Evolutionary conservation across 768 basidiomycete genomes (phyloP), one percentile per base, ranked within the genome.

Genomic region (Mycena venus): DNA sequence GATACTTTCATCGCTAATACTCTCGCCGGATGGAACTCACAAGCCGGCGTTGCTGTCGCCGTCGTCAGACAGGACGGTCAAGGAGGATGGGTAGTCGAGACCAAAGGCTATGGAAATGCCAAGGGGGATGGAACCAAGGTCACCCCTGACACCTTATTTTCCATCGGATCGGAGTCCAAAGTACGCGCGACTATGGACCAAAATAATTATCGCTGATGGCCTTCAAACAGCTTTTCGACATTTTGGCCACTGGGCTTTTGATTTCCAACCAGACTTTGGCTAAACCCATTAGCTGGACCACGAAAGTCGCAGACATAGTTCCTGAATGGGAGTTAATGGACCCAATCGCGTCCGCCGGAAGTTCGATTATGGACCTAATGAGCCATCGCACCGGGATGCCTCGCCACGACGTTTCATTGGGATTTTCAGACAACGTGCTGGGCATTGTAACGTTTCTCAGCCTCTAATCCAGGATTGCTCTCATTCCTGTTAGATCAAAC

Each of bases 371-470:
- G 40, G 82, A 83, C 60, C 61, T 79, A 5, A 79, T 82, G 79
- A 79, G 77, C 70, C 82, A 83, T 53, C 80, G 80, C 55, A 80
- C 82, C 32, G 81, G 80, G 4, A 44, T 79, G 10, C 80, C 82
- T 42, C 76, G 77, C 3, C 81, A 81, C 51, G 80, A 81, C 53
- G 56, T 74, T 8, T 56, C 58, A 7, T 65, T 75, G 23, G 62
- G 69, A 11, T 40, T 27, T 23, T 42, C 51, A 7, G 74, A 80
- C n/a, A 72, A 70, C 17, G 32, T 72, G 29, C 72, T 60, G 14
- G 42, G 14, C 12, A 51, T 77, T 23, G 79, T 78, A 65, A 55
- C 23, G 11, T 21, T 29, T 44, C 34, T 17, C 21, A 2, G 21
- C 25, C 10, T 14, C 10, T 21, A 14, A 47, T 11, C 19, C 31